Conservation (phyloP, 208 protist genomes). For the Leishmania lainsoni region DNA sequence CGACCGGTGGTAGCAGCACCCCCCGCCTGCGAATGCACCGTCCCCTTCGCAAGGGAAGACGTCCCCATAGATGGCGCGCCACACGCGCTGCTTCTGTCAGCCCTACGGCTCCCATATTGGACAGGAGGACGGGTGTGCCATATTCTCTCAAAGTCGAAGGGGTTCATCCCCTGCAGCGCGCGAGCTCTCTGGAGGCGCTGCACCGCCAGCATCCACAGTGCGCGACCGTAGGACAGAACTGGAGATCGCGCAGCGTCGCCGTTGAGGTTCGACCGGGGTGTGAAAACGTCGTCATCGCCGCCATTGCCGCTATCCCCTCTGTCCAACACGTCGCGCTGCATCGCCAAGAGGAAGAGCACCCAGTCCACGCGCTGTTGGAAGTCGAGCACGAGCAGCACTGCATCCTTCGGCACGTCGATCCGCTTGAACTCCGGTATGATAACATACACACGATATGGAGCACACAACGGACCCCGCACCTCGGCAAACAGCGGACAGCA, state of each 20-base stretch:
- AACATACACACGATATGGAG: conserved; percentile 55
- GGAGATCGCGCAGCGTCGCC: neutral
- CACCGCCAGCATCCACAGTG: conserved; percentile 77
- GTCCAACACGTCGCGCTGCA: conserved; percentile 12
- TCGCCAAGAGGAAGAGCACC: conserved; percentile 48
- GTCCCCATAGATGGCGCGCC: neutral
- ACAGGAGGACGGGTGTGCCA: neutral
- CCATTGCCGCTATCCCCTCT: neutral
- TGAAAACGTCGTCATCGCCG: neutral
- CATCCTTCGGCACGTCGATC: conserved; percentile 31
- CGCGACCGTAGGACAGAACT: conserved; percentile 61
- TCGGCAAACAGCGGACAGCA: conserved; percentile 60
- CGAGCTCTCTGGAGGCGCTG: conserved; percentile 45
- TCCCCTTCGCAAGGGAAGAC: neutral
- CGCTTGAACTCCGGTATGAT: conserved; percentile 44
- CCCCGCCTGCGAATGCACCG: neutral
- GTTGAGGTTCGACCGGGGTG: neutral
- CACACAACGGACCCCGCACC: conserved; percentile 10
- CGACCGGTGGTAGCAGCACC: neutral
- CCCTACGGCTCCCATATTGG: neutral
- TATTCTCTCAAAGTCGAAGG: conserved; percentile 23
- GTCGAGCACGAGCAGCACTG: conserved; percentile 67
- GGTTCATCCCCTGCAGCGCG: conserved; percentile 37
- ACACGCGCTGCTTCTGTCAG: neutral
- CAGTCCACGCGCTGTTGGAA: conserved; percentile 59